phyloP scores from a whole-genome alignment of 176 grass and related monocot genomes.

The Chrysopogon serrulatus region DNA sequence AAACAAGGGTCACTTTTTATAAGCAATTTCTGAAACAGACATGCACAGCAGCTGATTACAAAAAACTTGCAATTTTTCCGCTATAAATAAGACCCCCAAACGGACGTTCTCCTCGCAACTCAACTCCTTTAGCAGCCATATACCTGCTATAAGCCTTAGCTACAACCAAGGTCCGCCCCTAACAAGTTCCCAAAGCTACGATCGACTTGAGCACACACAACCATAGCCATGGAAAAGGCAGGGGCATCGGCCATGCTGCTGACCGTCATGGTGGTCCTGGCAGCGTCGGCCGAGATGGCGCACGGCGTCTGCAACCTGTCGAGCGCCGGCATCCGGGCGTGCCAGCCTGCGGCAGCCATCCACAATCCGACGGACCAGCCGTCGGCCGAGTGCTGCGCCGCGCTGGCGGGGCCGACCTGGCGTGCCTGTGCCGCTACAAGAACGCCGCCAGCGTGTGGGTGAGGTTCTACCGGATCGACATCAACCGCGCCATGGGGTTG shows the following conservation, averaged over 20 bases:
- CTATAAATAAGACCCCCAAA: background rate
- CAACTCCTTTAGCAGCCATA: background rate
- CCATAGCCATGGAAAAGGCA: background rate
- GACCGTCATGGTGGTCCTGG: background rate
- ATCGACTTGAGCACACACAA: background rate
- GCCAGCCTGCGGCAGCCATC: conserved; percentile 43
- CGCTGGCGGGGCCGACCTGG: conserved; percentile 37
- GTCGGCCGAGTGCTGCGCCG: conserved; percentile 30
- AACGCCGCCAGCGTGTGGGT: background rate
- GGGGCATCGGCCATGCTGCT: background rate
- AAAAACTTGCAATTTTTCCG: background rate
- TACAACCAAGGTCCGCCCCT: background rate
- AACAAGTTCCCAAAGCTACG: background rate
- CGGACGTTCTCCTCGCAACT: background rate
- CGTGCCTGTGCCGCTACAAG: conserved; percentile 57
- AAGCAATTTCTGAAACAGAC: background rate
- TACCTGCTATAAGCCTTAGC: background rate
- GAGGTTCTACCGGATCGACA: conserved; percentile 42
- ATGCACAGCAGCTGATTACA: background rate
- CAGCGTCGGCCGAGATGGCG: background rate
- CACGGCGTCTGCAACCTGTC: conserved; percentile 51
- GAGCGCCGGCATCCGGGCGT: background rate
- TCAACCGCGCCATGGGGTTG: conserved; percentile 50
- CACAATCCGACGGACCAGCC: conserved; percentile 27
- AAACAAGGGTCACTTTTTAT: background rate